Conservation (phyloP, 192 early-diverging fungal genomes). For the Umbelopsis vinacea region DNA sequence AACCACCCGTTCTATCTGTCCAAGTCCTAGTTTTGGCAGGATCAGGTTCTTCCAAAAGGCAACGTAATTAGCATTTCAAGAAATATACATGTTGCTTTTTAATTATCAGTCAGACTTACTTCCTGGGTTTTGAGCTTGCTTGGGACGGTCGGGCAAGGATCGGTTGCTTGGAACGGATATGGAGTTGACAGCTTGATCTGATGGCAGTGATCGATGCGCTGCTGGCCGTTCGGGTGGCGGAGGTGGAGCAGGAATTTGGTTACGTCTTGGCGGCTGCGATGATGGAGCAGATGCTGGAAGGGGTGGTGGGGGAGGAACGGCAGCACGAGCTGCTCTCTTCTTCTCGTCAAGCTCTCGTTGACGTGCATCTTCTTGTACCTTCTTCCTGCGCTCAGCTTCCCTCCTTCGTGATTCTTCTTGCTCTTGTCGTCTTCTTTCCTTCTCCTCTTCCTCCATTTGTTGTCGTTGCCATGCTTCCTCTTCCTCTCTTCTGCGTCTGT, state of each 20-base stretch:
- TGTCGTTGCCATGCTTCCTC: slow-evolving; percentile 23
- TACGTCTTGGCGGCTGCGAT: slow-evolving; percentile 23
- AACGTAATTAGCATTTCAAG: neutral
- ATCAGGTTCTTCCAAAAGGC: slow-evolving; percentile 29
- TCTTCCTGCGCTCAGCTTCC: slow-evolving; percentile 28
- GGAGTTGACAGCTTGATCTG: slow-evolving; percentile 28
- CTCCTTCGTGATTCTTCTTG: slow-evolving; percentile 30
- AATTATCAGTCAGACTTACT: neutral
- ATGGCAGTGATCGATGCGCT: neutral
- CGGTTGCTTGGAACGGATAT: slow-evolving; percentile 28
- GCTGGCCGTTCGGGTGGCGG: slow-evolving; percentile 26
- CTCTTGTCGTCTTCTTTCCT: slow-evolving; percentile 21
- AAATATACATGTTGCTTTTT: neutral
- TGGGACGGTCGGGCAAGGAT: slow-evolving; percentile 29
- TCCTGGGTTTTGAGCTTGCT: slow-evolving; percentile 26
- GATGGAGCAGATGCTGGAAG: slow-evolving; percentile 1
- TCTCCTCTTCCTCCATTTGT: slow-evolving; percentile 20
- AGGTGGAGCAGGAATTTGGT: slow-evolving; percentile 36
- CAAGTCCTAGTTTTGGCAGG: slow-evolving; percentile 66
- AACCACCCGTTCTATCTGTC: slow-evolving; percentile 91
- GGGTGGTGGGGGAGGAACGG: slow-evolving; percentile 26
- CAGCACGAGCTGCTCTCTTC: slow-evolving; percentile 26
- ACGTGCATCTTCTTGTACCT: slow-evolving; percentile 32
- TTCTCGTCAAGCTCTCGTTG: slow-evolving; percentile 30
- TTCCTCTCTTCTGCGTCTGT: slow-evolving; percentile 30